Percentiles rank a stretch among this genome's conserved stretches.
phyloP scores from a whole-genome alignment of 164 flowering plant species.

The Aristolochia californica region DNA sequence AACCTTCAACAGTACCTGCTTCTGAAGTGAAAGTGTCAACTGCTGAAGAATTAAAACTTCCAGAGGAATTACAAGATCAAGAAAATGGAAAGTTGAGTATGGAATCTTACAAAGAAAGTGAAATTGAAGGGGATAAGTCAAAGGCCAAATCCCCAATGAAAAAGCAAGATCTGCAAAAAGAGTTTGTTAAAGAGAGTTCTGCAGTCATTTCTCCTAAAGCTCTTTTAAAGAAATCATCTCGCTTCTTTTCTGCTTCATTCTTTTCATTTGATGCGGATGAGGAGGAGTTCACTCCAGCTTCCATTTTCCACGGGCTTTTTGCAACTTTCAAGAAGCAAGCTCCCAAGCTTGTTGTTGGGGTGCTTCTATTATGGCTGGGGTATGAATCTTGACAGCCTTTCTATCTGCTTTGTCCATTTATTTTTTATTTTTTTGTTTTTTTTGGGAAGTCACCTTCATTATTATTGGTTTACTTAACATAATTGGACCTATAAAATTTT shows the following conservation, averaged over 20 bases:
- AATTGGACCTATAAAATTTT: too few species aligned
- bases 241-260: constrained; percentile 97
- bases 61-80: constrained; percentile 38
- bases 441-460: too few species aligned
- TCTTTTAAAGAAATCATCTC: constrained; percentile 80
- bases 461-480: too few species aligned
- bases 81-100: constrained; percentile 38
- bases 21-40: constrained; percentile 25
- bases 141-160: constrained; percentile 44
- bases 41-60: constrained; percentile 22
- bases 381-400: constrained; percentile 26
- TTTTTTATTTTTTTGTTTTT: too few species aligned
- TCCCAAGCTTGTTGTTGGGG: constrained; percentile 66
- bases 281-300: constrained; percentile 59
- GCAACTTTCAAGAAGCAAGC: constrained; percentile 45
- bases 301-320: constrained; percentile 52
- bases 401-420: neutral
- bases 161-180: constrained; percentile 71
- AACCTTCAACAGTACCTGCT: constrained; percentile 1
- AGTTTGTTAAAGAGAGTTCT: constrained; percentile 44
- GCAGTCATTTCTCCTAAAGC: constrained; percentile 59
- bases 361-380: constrained; percentile 79
- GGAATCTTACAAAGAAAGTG: constrained; percentile 45
- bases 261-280: constrained; percentile 78
- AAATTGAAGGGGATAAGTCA: constrained; percentile 59